Percentiles rank a stretch among this genome's conserved stretches.
phyloP scores from a whole-genome alignment of 306 rosid genomes.

The Vigna reflexopilosa region DNA sequence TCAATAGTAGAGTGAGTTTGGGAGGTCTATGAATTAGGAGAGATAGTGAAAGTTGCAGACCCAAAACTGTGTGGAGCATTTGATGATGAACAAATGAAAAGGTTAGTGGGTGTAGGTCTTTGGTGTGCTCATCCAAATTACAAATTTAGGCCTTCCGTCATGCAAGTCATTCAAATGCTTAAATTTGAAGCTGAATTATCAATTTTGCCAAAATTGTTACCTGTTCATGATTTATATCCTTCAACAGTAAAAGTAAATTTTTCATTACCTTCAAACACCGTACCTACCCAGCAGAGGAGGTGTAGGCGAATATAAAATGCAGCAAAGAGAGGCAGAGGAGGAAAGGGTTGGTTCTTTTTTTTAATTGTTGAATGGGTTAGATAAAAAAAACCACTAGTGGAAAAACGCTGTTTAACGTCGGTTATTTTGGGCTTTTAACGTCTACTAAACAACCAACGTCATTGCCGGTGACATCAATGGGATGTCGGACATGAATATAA shows the following conservation, averaged over 20 bases:
- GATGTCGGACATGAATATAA: too few relatives aligned
- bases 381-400: too few relatives aligned
- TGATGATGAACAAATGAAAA: slow-evolving; percentile 32
- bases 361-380: too few relatives aligned
- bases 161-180: slow-evolving; percentile 27
- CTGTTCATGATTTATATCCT: slow-evolving; percentile 4
- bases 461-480: too few relatives aligned
- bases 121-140: slow-evolving; percentile 34
- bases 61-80: slow-evolving; percentile 25
- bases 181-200: slow-evolving; percentile 33
- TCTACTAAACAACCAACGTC: too few relatives aligned
- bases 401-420: too few relatives aligned
- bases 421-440: too few relatives aligned
- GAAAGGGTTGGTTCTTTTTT: too few relatives aligned
- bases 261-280: background rate
- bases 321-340: too few relatives aligned
- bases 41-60: background rate
- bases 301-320: too few relatives aligned
- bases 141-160: slow-evolving; percentile 21
- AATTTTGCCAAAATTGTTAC: background rate
- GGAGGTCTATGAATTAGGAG: background rate
- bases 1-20: background rate
- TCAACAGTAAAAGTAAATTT: background rate
- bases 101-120: background rate
- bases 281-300: background rate